Conservation (phyloP, 257 asterid genomes). For the Gentiana straminea region DNA sequence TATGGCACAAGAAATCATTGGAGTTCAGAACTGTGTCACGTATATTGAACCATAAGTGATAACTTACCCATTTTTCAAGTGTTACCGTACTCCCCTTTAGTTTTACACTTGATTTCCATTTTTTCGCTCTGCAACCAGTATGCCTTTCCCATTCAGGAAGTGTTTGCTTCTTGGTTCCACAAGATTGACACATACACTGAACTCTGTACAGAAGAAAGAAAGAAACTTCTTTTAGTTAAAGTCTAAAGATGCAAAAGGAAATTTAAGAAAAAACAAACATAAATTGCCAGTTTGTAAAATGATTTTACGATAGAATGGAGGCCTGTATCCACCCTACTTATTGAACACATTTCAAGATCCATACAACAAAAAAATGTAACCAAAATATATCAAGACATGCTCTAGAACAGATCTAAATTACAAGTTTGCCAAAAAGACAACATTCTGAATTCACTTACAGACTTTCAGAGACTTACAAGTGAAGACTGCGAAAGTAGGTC, state of each 20-base stretch:
- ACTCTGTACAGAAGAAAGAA: constrained; percentile 46
- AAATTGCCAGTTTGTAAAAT: too few species aligned
- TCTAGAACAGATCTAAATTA: too few species aligned
- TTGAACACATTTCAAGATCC: too few species aligned
- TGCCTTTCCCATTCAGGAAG: constrained; percentile 94
- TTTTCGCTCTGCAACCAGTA: constrained; percentile 94
- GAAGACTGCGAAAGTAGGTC: constrained; percentile 61
- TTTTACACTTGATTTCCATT: constrained; percentile 95
- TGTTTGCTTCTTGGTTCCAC: constrained; percentile 60
- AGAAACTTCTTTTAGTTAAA: not conserved
- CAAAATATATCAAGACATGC: too few species aligned
- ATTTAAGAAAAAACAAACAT: too few species aligned
- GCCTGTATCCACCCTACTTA: too few species aligned
- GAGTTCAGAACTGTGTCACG: not conserved
- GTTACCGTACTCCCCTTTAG: constrained; percentile 53
- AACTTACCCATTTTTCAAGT: constrained; percentile 85
- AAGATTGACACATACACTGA: constrained; percentile 77
- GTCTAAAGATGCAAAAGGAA: not conserved
- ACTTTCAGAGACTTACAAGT: constrained; percentile 48
- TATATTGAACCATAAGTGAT: constrained; percentile 9
- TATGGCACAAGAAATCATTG: constrained; percentile 2
- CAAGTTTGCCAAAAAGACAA: not conserved
- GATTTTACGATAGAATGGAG: too few species aligned
- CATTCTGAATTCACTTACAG: not conserved
- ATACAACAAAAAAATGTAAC: too few species aligned